Base-by-base conservation (phyloP, 768 basidiomycete genomes). In the Podaxis carcinomalis region DNA sequence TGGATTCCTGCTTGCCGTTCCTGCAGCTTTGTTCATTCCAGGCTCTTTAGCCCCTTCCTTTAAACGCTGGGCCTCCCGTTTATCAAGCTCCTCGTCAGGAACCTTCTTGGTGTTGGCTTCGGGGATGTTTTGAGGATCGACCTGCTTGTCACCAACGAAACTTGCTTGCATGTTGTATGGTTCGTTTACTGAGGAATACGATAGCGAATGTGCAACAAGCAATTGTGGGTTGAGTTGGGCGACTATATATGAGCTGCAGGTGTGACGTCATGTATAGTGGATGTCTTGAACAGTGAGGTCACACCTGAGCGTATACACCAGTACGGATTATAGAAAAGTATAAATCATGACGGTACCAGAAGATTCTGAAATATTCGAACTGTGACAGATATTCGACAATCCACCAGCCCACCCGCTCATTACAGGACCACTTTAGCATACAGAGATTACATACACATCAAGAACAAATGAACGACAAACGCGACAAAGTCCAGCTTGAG, bases 11-110 rank as follows among this genome's bases (percentile, higher is more conserved):
- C 58, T 59, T 9, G 51, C 51, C 10, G 40, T 32, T 21, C 51
- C 51, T 5, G 58, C 58, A n/a, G 14, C 21, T 36, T 36, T 59
- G 21, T 46, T 44, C 28, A 46, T 27, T 14, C 51, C 58, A 10
- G 51, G 51, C 16, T 53, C 58, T 35, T 44, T 44, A 1, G 40
- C n/a, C 9, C 51, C 40, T 9, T 35, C 28, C 21, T 47, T 16
- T n/a, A 60, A 23, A 16, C 58, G 49, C 5, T 42, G 19, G 6
- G 50, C 39, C 9, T 59, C 58, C 37, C 32, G 16, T 39, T 52
- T 44, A 44, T 59, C 25, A 6, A 59, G 51, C 23, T 59, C 51
- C 14, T 59, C 51, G 19, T 59, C 40, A 21, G 50, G 39, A 13
- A 59, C n/a, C 14, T 40, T 59, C 36, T 40, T 44, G 5, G 25